Evolutionary conservation across 768 basidiomycete genomes (phyloP).

Genomic region (Dentipellis sp.): DNA sequence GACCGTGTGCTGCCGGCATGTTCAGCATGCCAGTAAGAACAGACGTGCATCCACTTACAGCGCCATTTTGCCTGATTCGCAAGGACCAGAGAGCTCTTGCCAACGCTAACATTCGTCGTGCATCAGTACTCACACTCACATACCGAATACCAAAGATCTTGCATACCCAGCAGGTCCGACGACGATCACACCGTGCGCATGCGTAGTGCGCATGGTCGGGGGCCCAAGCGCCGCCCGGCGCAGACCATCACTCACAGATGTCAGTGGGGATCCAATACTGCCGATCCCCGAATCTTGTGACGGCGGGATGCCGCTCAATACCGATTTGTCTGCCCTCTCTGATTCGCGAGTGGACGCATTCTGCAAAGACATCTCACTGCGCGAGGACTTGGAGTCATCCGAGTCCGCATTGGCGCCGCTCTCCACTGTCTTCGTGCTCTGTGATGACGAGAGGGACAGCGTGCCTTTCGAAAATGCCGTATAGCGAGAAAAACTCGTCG

Average conservation of each 20-base stretch:
- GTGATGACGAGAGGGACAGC: constrained; percentile 27
- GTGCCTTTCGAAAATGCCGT: constrained; percentile 33
- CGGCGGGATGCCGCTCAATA: not conserved
- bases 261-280: constrained; percentile 12
- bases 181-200: constrained; percentile 53
- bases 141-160: constrained; percentile 10
- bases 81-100: constrained; percentile 66
- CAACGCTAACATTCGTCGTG: constrained; percentile 33
- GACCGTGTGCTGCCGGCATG: constrained; percentile 35
- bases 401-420: constrained; percentile 12
- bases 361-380: constrained; percentile 22
- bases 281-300: constrained; percentile 5
- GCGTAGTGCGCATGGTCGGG: constrained; percentile 30
- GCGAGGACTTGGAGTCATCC: constrained; percentile 33
- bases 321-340: not conserved
- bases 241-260: constrained; percentile 30
- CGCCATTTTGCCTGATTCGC: constrained; percentile 68
- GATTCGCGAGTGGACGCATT: not conserved
- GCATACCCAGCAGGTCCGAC: constrained; percentile 53
- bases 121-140: not conserved
- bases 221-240: constrained; percentile 35
- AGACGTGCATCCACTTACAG: constrained; percentile 26
- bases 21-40: not conserved
- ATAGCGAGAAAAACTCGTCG: constrained; percentile 53
- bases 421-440: constrained; percentile 21